A percentile compares a stretch with the other conserved stretches of the same genome.
Evolutionary conservation across 208 protist genomes (phyloP).

Genomic region (Acanthamoeba healyi): DNA sequence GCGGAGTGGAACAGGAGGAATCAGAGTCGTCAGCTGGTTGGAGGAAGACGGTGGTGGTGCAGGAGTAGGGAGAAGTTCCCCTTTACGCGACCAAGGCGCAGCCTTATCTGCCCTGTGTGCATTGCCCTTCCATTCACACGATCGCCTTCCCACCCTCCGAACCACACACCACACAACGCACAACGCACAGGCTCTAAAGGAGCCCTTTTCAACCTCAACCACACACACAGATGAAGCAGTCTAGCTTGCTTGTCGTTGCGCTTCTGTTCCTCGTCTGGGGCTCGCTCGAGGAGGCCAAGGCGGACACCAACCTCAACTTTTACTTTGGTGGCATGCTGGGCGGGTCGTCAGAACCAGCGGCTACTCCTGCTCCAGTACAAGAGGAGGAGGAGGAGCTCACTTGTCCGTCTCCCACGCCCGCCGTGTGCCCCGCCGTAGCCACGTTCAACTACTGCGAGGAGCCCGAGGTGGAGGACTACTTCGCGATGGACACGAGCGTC

Average conservation of each 20-base stretch:
- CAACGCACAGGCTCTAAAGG: too few species aligned
- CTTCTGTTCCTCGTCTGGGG: not conserved
- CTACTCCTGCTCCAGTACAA: too few species aligned
- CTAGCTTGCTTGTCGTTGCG: too few species aligned
- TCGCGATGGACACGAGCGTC: not conserved
- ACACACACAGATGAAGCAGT: not conserved
- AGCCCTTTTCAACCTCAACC: not conserved
- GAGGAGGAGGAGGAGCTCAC: not conserved
- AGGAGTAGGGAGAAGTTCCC: too few species aligned
- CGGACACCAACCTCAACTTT: slow-evolving; percentile 6
- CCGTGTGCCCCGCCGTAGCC: not conserved
- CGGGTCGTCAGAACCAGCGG: not conserved
- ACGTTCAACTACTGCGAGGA: not conserved
- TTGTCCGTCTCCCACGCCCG: not conserved
- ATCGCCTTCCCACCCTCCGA: too few species aligned
- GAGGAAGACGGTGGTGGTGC: too few species aligned
- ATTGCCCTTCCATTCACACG: too few species aligned
- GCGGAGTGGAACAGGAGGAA: too few species aligned
- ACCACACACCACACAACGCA: too few species aligned
- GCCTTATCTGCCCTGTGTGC: too few species aligned
- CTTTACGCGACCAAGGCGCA: too few species aligned
- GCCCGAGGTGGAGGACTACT: slow-evolving; percentile 21
- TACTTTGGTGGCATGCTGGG: slow-evolving; percentile 3
- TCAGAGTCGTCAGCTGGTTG: too few species aligned
- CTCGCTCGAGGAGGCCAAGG: not conserved